phyloP scores from a whole-genome alignment of 2,329 filamentous ascomycete species.

The Eutypa lata region DNA sequence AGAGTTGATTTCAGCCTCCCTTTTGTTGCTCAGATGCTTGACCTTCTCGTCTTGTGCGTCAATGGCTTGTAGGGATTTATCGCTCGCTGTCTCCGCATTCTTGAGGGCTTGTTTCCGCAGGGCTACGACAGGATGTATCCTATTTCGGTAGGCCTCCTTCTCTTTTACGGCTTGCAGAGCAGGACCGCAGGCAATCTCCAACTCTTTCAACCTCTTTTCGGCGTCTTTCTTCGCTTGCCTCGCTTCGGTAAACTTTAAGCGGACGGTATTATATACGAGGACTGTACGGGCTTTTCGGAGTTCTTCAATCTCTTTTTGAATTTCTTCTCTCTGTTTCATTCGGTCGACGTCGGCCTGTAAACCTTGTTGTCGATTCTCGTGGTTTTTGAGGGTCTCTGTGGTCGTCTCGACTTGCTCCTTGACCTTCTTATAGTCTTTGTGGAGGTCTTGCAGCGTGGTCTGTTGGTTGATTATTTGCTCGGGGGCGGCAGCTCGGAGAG shows the following conservation, averaged over 20 bases:
- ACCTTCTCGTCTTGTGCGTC: slow-evolving; percentile 39
- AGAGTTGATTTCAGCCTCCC: slow-evolving; percentile 49
- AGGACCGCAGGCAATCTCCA: slow-evolving; percentile 62
- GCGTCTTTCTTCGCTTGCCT: slow-evolving; percentile 56
- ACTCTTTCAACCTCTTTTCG: slow-evolving; percentile 51
- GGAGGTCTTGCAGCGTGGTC: slow-evolving; percentile 66
- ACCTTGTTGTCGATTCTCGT: slow-evolving; percentile 70
- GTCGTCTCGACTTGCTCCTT: slow-evolving; percentile 57
- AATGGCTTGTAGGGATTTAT: slow-evolving; percentile 34
- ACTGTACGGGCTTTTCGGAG: slow-evolving; percentile 65
- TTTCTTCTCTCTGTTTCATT: slow-evolving; percentile 69
- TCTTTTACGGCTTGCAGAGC: slow-evolving; percentile 64
- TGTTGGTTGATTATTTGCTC: slow-evolving; percentile 79
- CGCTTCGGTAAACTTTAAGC: slow-evolving; percentile 43
- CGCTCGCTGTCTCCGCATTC: slow-evolving; percentile 49
- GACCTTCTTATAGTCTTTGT: slow-evolving; percentile 65
- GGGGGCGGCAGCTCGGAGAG: slow-evolving; percentile 82
- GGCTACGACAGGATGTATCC: slow-evolving; percentile 53
- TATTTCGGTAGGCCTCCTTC: slow-evolving; percentile 65
- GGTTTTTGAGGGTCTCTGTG: slow-evolving; percentile 59
- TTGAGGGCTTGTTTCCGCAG: slow-evolving; percentile 53
- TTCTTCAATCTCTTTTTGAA: slow-evolving; percentile 61
- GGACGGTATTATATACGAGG: slow-evolving; percentile 59
- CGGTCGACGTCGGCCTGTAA: slow-evolving; percentile 81
- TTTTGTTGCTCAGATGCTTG: slow-evolving; percentile 41